Evolutionary conservation across 2,329 filamentous ascomycete genomes (phyloP).

Genomic region (Aspergillus candidus): DNA sequence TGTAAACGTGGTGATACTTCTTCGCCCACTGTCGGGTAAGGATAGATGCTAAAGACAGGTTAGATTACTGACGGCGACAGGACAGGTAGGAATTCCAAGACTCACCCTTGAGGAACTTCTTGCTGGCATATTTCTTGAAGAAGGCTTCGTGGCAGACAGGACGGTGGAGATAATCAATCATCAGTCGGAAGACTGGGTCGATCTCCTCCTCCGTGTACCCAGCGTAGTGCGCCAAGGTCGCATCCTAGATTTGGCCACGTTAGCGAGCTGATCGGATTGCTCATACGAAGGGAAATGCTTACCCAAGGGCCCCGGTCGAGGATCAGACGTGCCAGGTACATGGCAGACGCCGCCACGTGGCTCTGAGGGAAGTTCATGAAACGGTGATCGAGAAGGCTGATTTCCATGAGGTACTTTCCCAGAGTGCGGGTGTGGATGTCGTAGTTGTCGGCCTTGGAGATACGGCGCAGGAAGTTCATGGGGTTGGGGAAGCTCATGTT

Average conservation of each 20-base stretch:
- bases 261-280: background rate
- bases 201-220: slow-evolving; percentile 93
- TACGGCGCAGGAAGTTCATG: slow-evolving; percentile 98
- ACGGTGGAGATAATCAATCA: slow-evolving; percentile 92
- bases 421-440: slow-evolving; percentile 96
- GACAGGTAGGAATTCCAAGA: background rate
- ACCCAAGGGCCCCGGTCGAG: slow-evolving; percentile 89
- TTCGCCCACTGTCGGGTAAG: slow-evolving; percentile 91
- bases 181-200: slow-evolving; percentile 81
- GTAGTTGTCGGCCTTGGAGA: slow-evolving; percentile 99
- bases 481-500: slow-evolving; percentile 98
- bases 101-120: slow-evolving; percentile 97
- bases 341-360: slow-evolving; percentile 82
- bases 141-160: slow-evolving; percentile 93
- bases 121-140: slow-evolving; percentile 99
- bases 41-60: slow-evolving; percentile 64
- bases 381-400: slow-evolving; percentile 88
- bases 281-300: slow-evolving; percentile 34
- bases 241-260: slow-evolving; percentile 51
- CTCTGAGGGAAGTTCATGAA: slow-evolving; percentile 88
- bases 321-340: slow-evolving; percentile 90
- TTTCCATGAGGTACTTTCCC: slow-evolving; percentile 96
- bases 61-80: background rate
- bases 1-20: slow-evolving; percentile 52
- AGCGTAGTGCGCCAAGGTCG: slow-evolving; percentile 80